phyloP scores from a whole-genome alignment of 208 protist genomes.

The Leptomonas pyrrhocoris region DNA sequence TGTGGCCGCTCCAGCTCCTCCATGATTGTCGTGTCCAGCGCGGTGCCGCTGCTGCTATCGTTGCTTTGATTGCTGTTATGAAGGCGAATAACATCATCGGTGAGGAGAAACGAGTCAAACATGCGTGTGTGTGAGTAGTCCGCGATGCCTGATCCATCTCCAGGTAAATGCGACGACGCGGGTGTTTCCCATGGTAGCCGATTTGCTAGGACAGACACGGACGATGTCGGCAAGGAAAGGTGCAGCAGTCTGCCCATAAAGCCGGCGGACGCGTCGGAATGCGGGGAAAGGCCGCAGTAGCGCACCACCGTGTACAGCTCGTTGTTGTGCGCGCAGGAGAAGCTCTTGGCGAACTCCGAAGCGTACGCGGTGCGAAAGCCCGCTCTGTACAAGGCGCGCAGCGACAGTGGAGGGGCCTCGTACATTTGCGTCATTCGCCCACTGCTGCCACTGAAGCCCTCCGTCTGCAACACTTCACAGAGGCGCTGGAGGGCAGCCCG shows the following conservation, averaged over 20 bases:
- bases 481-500: conserved; percentile 17
- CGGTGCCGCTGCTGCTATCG: background rate
- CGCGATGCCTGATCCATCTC: background rate
- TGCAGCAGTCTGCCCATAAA: conserved; percentile 67
- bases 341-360: conserved; percentile 44
- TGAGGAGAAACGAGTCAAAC: conserved; percentile 58
- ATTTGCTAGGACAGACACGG: conserved; percentile 12
- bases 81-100: conserved; percentile 7
- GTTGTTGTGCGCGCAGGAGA: conserved; percentile 47
- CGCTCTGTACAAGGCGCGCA: conserved; percentile 47
- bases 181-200: conserved; percentile 13
- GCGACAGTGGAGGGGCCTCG: conserved; percentile 26
- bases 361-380: conserved; percentile 56
- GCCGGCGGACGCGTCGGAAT: conserved; percentile 58
- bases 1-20: conserved; percentile 18
- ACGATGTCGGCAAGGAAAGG: conserved; percentile 16
- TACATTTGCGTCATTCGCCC: conserved; percentile 24
- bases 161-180: background rate
- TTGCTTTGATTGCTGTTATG: background rate
- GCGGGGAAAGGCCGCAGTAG: conserved; percentile 68
- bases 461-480: background rate
- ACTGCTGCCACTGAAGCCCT: background rate
- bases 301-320: conserved; percentile 67
- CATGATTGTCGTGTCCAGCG: conserved; percentile 21
- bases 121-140: conserved; percentile 23